Base-by-base conservation (phyloP, 2,329 filamentous ascomycete genomes). In the Fusarium foetens region DNA sequence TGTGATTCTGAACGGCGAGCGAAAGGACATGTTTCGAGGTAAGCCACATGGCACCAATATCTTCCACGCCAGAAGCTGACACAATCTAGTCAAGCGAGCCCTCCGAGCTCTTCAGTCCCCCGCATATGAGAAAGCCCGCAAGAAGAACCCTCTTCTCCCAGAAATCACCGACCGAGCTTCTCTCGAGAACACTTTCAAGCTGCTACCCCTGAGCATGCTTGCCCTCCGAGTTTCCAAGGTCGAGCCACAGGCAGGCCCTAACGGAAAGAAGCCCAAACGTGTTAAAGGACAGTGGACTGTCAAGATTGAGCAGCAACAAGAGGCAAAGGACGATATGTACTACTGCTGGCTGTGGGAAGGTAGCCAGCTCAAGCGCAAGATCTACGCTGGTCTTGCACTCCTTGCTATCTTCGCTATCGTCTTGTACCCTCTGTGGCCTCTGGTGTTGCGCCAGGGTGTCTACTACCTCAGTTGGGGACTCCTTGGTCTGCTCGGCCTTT, bases 21-120 rank as follows among this genome's bases (percentile, higher is more conserved):
- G 96, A 78, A 98, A 97, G 84, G 95, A 99, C 74, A 97, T 99
- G 93, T 98, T 99, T 83, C 93, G 92, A 87, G 94, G 94, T 95
- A 86, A 54, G 79, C 69, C 27, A 35, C 31, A n/a, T 42, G 21
- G 23, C 23, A 23, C n/a, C 23, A 12, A 36, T 46, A 49, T 51
- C 39, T 45, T 19, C 43, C 11, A 33, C 17, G 62, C 9, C 35
- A n/a, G 66, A 41, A 17, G 13, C 58, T 72, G 61, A 73, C 55
- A 35, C 45, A 8, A 21, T 29, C 74, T 73, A 97, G 96, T 99
- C 81, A 98, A 98, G 88, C 94, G 96, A 80, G 96, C 96, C 43
- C 92, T 99, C 70, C 93, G 96, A 77, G 94, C 93, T 33, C 88
- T 99, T 59, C 87, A 97, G 82, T 96, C 94, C 27, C 93, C 94